Percentiles rank a stretch among this genome's conserved stretches.
phyloP scores from a whole-genome alignment of 352 stramenopile species.

The Blastocystis sp. region DNA sequence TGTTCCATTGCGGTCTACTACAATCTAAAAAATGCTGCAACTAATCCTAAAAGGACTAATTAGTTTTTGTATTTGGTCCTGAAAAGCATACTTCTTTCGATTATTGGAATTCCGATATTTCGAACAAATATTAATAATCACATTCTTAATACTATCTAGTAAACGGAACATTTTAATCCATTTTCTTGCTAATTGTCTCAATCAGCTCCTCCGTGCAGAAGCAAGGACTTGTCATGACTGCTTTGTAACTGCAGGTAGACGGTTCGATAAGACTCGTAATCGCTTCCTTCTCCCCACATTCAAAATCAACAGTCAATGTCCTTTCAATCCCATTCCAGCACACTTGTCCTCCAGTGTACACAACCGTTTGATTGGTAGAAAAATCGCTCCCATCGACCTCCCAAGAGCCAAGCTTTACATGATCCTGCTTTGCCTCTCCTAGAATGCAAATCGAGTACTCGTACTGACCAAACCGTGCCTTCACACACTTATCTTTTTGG shows the following conservation, averaged over 20 bases:
- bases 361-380: background rate
- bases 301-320: conserved; percentile 5
- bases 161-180: background rate
- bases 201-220: conserved; percentile 44
- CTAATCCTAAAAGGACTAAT: background rate
- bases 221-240: conserved; percentile 49
- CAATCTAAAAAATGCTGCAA: background rate
- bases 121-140: background rate
- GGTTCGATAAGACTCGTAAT: conserved; percentile 48
- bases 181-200: background rate
- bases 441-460: conserved; percentile 30
- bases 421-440: conserved; percentile 25
- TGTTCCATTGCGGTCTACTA: background rate
- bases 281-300: conserved; percentile 15
- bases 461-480: background rate
- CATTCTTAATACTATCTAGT: background rate
- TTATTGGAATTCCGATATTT: background rate
- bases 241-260: conserved; percentile 34
- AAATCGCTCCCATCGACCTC: background rate
- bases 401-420: background rate
- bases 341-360: background rate
- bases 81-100: no score
- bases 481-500: background rate
- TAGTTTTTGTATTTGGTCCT: background rate
- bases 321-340: conserved; percentile 57